Conservation (phyloP, 228 moss, liverwort and hornwort genomes). For the Sphagnum magellanicum region DNA sequence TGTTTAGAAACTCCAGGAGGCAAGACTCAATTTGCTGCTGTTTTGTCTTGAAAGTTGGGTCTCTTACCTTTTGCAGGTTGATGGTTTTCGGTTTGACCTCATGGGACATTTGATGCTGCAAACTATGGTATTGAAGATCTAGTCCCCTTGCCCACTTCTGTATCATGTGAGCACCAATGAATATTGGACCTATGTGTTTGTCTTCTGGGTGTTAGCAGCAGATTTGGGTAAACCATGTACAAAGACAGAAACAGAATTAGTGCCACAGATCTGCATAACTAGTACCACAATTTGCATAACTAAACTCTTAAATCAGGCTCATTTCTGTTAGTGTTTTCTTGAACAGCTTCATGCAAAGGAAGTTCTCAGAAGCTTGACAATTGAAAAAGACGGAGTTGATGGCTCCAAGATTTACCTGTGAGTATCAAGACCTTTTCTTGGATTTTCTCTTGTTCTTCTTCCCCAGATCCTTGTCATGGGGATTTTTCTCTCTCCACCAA, state of each 20-base stretch:
- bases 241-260: too few relatives aligned
- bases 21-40: neutral
- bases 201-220: neutral
- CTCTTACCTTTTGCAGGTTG: slow-evolving; percentile 42
- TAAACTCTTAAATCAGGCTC: neutral
- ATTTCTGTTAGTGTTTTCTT: neutral
- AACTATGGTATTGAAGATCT: slow-evolving; percentile 53
- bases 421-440: slow-evolving; percentile 6
- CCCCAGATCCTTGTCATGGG: neutral
- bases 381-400: slow-evolving; percentile 78
- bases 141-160: neutral
- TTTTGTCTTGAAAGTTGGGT: neutral
- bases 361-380: slow-evolving; percentile 63
- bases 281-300: too few relatives aligned
- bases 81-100: slow-evolving; percentile 93
- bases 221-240: neutral
- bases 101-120: slow-evolving; percentile 98
- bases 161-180: neutral
- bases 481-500: neutral
- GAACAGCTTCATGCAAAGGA: slow-evolving; percentile 66
- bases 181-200: neutral
- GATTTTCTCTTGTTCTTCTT: neutral
- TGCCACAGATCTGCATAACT: too few relatives aligned
- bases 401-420: slow-evolving; percentile 89
- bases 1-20: neutral